Percentiles rank a stretch among this genome's conserved stretches.
phyloP scores from a whole-genome alignment of 306 rosid species.

The Mimosa pudica region DNA sequence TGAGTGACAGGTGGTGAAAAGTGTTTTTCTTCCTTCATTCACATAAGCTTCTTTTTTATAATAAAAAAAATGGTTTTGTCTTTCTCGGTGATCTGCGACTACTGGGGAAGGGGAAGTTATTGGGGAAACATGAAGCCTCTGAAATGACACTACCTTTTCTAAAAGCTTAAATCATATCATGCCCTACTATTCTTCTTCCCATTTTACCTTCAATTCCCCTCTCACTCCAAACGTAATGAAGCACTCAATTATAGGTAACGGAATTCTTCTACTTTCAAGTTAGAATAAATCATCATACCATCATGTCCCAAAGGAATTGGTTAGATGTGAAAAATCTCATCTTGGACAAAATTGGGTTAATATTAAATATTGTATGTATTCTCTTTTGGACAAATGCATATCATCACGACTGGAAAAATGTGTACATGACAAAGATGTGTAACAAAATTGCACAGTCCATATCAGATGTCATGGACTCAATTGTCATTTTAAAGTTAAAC shows the following conservation, averaged over 20 bases:
- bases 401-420: too few relatives aligned
- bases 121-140: neutral
- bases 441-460: too few relatives aligned
- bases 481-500: too few relatives aligned
- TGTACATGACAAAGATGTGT: too few relatives aligned
- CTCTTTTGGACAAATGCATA: too few relatives aligned
- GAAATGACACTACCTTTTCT: neutral
- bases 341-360: too few relatives aligned
- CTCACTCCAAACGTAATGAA: neutral
- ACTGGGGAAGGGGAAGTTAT: neutral
- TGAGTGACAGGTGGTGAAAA: slow-evolving; percentile 21
- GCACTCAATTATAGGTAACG: slow-evolving; percentile 36
- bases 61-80: neutral
- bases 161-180: neutral
- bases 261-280: neutral
- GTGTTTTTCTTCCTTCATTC: neutral
- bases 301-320: too few relatives aligned
- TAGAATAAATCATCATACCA: too few relatives aligned
- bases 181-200: neutral
- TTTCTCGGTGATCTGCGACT: neutral
- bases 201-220: neutral
- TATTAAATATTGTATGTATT: too few relatives aligned
- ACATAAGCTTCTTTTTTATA: neutral
- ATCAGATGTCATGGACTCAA: too few relatives aligned
- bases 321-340: too few relatives aligned